Evolutionary conservation across 345 rosid species (phyloP).

Genomic region (Citrus mangshanensis): DNA sequence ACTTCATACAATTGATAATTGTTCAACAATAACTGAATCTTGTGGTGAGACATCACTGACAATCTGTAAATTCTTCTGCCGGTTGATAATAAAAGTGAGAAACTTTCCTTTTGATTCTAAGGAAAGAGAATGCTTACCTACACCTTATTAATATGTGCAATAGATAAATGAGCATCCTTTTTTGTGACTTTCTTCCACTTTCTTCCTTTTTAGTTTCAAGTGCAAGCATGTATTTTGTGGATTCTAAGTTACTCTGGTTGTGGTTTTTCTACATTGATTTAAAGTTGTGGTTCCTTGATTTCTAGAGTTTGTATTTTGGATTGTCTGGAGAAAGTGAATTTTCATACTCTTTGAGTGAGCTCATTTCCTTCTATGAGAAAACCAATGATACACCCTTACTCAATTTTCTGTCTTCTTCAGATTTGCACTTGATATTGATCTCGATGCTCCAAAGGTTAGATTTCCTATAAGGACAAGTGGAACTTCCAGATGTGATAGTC

Average conservation of each 20-base stretch:
- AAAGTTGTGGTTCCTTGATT: background rate
- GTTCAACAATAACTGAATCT: background rate
- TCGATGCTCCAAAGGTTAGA: conserved; percentile 97
- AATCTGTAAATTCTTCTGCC: background rate
- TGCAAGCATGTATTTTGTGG: background rate
- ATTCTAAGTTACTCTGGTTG: background rate
- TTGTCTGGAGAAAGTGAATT: background rate
- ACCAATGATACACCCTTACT: background rate
- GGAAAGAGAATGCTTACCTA: background rate
- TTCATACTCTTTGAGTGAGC: background rate
- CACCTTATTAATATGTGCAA: background rate
- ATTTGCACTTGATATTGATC: conserved; percentile 95
- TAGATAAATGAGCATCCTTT: background rate
- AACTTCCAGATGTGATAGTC: conserved; percentile 64
- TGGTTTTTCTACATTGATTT: background rate
- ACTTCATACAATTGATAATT: background rate
- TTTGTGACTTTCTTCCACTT: background rate
- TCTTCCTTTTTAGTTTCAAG: background rate
- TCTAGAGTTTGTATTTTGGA: background rate
- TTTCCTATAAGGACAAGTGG: conserved; percentile 71
- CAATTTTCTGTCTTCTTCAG: conserved; percentile 36
- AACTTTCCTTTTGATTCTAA: background rate
- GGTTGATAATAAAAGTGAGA: background rate
- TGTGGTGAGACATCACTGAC: background rate
- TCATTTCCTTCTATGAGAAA: background rate